Evolutionary conservation across 2,329 filamentous ascomycete genomes (phyloP), one percentile per base, ranked within the genome.

Genomic region (Xylaria sp.): DNA sequence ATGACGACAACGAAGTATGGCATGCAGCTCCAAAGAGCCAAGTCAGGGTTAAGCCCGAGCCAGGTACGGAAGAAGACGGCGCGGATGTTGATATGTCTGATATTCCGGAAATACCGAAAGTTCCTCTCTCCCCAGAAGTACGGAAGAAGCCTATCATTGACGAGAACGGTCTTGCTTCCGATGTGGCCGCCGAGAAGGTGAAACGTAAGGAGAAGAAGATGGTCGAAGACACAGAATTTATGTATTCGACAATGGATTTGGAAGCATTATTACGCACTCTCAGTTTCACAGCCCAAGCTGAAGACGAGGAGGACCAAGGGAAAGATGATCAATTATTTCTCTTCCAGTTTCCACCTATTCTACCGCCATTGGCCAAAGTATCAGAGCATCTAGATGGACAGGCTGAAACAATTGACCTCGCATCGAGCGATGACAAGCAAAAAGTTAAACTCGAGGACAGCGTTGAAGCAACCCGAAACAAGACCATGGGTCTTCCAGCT

Each of bases 301-400:
- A 68, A 48, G 60, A 53, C 23, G 63, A 71, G 33, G 64, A 66
- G 44, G 63, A 48, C 10, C 68, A 69, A 44, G 58, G 59, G 21
- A 74, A 72, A 44, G 84, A 87, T 46, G 85, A 86, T 21, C 80
- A 84, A 37, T 73, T 88, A 54, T 88, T 87, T 64, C 78, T 89
- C 51, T 89, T 89, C 75, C 87, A 89, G 67, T 84, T 89, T 66
- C 87, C 87, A 40, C 85, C 85, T 4, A 76, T 88, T 3, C 79
- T 89, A 10, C 86, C 87, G 7, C 82, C 84, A 0, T 76, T 89
- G n/a, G 58, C 46, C n/a, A 72, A 66, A n/a, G 53, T 59, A 8
- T 54, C 64, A 4, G 58, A 62, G 8, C 52, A 52, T 62, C 77
- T 33, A 13, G 61, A 63, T 41, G 63, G 44, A 52, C 66, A 66